These are phyloP conservation scores for Exutisphaerella laricina DNA, from an alignment of 2,329 filamentous ascomycete species.

Conservation along the genomic window DNA sequence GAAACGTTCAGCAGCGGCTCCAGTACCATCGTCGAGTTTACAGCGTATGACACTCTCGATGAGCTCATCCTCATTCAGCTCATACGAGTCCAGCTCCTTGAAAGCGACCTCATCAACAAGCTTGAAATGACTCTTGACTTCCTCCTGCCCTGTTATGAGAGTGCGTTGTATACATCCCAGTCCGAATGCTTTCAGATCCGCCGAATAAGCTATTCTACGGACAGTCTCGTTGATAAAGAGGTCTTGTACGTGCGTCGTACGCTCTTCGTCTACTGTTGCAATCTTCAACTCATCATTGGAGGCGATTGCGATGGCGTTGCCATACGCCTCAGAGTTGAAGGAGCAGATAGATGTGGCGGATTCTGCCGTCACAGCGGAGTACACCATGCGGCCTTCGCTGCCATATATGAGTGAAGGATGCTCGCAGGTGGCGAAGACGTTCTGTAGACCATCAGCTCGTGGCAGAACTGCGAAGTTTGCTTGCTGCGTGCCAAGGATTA, in stretches of 20 bases:
- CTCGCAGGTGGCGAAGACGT: constrained; percentile 89
- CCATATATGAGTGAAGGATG: constrained; percentile 92
- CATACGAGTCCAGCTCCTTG: constrained; percentile 65
- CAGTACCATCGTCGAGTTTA: constrained; percentile 58
- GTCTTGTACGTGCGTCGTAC: constrained; percentile 81
- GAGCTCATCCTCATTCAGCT: constrained; percentile 63
- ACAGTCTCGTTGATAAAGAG: constrained; percentile 76
- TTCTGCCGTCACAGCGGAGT: constrained; percentile 88
- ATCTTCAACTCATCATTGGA: constrained; percentile 67
- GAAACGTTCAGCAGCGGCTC: constrained; percentile 65
- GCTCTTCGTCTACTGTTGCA: constrained; percentile 72
- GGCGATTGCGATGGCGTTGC: constrained; percentile 73
- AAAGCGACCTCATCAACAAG: constrained; percentile 90
- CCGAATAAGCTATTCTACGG: constrained; percentile 78
- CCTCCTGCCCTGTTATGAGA: constrained; percentile 64
- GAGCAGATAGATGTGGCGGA: constrained; percentile 74
- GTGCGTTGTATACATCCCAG: constrained; percentile 78
- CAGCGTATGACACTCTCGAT: constrained; percentile 79
- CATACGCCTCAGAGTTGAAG: constrained; percentile 77
- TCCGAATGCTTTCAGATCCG: constrained; percentile 72
- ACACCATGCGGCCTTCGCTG: constrained; percentile 78
- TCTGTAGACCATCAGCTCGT: constrained; percentile 60
- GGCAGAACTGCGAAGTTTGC: constrained; percentile 76
- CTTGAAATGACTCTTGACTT: constrained; percentile 73
- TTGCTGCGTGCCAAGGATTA: constrained; percentile 79